Percentiles rank a stretch among this genome's conserved stretches.
Conservation (phyloP, 805 yeast species). For the Debaryomyces castellii region DNA sequence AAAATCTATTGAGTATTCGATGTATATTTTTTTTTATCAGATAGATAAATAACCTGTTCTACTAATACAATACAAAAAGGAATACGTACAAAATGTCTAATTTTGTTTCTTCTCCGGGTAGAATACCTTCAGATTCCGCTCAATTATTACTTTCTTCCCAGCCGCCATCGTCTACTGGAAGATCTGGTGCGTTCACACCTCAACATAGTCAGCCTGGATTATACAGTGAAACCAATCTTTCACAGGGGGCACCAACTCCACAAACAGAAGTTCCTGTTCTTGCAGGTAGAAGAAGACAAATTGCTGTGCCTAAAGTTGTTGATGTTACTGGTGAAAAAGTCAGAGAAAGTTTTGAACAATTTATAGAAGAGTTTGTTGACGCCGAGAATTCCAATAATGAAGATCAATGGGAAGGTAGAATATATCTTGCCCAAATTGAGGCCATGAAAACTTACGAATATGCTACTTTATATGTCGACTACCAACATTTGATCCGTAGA, state of each 20-base stretch:
- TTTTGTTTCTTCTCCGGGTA: constrained; percentile 44
- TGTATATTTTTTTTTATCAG: background rate
- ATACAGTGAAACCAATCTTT: constrained; percentile 23
- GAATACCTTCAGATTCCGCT: constrained; percentile 46
- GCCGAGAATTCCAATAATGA: constrained; percentile 23
- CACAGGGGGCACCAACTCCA: constrained; percentile 16
- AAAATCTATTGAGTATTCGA: background rate
- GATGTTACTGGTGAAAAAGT: constrained; percentile 95
- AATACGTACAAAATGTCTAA: constrained; percentile 28
- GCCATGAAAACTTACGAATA: constrained; percentile 76
- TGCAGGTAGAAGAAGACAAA: constrained; percentile 52
- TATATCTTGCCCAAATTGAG: constrained; percentile 76
- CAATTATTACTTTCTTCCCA: constrained; percentile 39
- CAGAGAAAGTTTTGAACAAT: constrained; percentile 83
- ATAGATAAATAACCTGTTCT: background rate
- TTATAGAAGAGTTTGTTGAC: constrained; percentile 65
- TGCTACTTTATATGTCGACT: constrained; percentile 81
- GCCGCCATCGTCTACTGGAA: constrained; percentile 42
- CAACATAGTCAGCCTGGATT: constrained; percentile 23
- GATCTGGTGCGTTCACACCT: constrained; percentile 33
- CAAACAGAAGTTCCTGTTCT: constrained; percentile 13
- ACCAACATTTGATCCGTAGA: constrained; percentile 67
- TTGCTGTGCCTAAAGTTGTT: constrained; percentile 78
- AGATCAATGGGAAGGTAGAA: constrained; percentile 49
- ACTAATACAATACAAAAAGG: background rate